phyloP scores from a whole-genome alignment of 2,329 filamentous ascomycete species.

The Claviceps sorghi region DNA sequence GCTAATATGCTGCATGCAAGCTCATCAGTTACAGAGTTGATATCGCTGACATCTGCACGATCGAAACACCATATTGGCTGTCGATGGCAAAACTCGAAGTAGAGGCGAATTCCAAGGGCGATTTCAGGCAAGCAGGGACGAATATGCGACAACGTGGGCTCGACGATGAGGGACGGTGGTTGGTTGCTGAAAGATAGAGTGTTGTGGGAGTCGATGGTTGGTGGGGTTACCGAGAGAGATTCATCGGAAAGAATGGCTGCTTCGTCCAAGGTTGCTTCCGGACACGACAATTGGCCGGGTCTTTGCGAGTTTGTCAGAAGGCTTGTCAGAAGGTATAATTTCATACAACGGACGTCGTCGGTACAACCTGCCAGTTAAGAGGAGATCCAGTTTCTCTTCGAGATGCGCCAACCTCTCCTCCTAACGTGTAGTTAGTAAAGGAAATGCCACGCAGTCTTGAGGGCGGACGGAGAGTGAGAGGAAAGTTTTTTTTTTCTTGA shows the following conservation, averaged over 20 bases:
- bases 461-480: too few species aligned
- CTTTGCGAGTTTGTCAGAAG: slow-evolving; percentile 17
- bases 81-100: slow-evolving; percentile 29
- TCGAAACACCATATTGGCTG: slow-evolving; percentile 32
- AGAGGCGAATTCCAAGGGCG: slow-evolving; percentile 21
- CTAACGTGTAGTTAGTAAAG: slow-evolving; percentile 13
- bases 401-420: slow-evolving; percentile 35
- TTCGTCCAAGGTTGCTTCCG: slow-evolving; percentile 18
- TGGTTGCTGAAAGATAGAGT: slow-evolving; percentile 9
- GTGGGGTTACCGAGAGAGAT: slow-evolving; percentile 18
- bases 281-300: slow-evolving; percentile 14
- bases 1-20: slow-evolving; percentile 27
- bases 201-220: slow-evolving; percentile 13
- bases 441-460: background rate
- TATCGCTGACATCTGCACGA: slow-evolving; percentile 24
- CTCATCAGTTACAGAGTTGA: slow-evolving; percentile 22
- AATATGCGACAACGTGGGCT: slow-evolving; percentile 14
- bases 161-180: slow-evolving; percentile 13
- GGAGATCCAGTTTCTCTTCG: slow-evolving; percentile 36
- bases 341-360: slow-evolving; percentile 2
- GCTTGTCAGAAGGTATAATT: slow-evolving; percentile 15
- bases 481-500: too few species aligned
- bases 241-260: slow-evolving; percentile 18
- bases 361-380: slow-evolving; percentile 28
- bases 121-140: slow-evolving; percentile 20